Evolutionary conservation across 495 filamentous ascomycete genomes (phyloP), one percentile per base, ranked within the genome.

Genomic region (Penicillium bovifimosum): DNA sequence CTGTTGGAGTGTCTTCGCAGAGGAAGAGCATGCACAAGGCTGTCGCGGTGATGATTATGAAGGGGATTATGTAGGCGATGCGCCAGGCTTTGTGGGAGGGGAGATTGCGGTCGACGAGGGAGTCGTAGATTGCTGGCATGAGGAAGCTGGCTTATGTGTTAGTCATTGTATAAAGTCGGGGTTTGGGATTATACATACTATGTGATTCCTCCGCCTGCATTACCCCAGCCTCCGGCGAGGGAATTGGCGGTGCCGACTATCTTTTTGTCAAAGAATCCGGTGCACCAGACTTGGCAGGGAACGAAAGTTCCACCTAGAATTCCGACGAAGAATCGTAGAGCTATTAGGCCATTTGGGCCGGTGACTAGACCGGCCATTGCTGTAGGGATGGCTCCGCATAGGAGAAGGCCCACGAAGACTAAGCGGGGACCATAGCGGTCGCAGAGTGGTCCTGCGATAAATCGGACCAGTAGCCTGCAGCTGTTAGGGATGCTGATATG

Each of bases 221-320:
- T 97, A 32, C 92, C 92, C 66, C 86, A 84, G 2, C 92, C 92
- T 44, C 81, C 92, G 10, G 90, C 85, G 2, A 97, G 70, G 7
- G 90, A 85, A 62, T 96, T 97, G 50, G 91, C 89, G 5, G 88
- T 88, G 31, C 92, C 92, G 18, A 97, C 88, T 14, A 96, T 81
- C 62, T 89, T 95, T 75, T 95, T 96, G 73, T 97, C 92, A 61
- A 93, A 96, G 76, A 92, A 96, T 2, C 87, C 91, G 0, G 92
- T 96, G 27, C 86, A 88, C 91, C 92, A 97, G 7, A 96, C 92
- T 59, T 96, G 92, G 67, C 92, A 96, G 2, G 92, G 92, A 3
- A 97, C 91, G 55, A 97, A 97, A 5, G 80, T 80, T 0, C 86
- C 92, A 28, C 92, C 92, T 1, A 97, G 79, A 49, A 97, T 95